Conservation (phyloP, 192 early-diverging fungal species). For the Coemansia sp. region DNA sequence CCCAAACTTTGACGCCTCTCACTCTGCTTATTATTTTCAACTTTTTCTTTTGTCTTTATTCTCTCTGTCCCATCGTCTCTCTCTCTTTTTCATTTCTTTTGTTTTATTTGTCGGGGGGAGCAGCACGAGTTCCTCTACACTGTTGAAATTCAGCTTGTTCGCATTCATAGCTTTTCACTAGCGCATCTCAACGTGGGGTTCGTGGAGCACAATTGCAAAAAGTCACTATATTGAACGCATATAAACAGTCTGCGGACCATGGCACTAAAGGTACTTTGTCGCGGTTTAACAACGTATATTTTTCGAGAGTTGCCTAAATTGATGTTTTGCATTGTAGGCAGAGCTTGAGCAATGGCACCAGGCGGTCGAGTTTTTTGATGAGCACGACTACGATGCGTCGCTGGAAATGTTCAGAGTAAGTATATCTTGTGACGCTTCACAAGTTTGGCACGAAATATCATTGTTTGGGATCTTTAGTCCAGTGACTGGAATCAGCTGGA, state of each 20-base stretch:
- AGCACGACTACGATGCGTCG: conserved; percentile 65
- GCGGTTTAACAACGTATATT: too few relatives aligned
- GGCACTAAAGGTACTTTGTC: conserved; percentile 24
- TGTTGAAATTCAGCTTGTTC: background rate
- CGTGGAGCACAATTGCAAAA: too few relatives aligned
- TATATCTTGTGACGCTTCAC: background rate
- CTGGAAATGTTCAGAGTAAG: conserved; percentile 70
- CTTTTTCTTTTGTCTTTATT: background rate
- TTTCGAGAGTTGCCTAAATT: too few relatives aligned
- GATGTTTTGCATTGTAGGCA: conserved; percentile 42
- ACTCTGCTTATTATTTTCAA: too few relatives aligned
- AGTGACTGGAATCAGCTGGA: background rate
- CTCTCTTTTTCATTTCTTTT: background rate
- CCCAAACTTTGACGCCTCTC: background rate
- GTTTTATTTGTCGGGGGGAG: background rate
- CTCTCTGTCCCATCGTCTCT: background rate
- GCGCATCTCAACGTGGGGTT: too few relatives aligned
- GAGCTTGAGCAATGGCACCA: conserved; percentile 83
- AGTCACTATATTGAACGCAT: too few relatives aligned
- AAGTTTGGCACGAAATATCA: background rate
- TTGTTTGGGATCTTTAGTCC: background rate
- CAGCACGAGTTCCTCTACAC: background rate
- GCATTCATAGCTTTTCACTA: background rate
- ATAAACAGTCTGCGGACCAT: conserved; percentile 8
- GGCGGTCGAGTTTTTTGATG: conserved; percentile 74